These are phyloP conservation scores for Penicillium sclerotigenum DNA, from an alignment of 2,329 filamentous ascomycete genomes.

Conservation along the genomic window DNA sequence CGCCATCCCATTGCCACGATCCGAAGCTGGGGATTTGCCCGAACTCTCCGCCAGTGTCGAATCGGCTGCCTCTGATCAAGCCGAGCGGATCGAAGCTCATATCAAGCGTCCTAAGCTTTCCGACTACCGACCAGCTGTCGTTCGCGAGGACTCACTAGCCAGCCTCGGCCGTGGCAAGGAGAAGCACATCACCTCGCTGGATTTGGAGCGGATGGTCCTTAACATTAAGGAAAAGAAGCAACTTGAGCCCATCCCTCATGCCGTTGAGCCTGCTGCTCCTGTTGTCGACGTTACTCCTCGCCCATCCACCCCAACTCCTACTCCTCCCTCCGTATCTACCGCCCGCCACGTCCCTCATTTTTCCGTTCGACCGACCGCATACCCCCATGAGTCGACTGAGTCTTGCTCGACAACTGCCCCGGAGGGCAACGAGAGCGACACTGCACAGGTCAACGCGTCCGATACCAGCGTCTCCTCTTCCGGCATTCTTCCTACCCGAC, in stretches of 20 bases:
- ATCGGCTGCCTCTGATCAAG: conserved; percentile 66
- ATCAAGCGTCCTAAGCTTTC: conserved; percentile 61
- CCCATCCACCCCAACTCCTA: conserved; percentile 41
- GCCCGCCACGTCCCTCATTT: conserved; percentile 34
- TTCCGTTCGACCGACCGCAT: conserved; percentile 19
- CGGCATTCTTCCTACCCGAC: conserved; percentile 37
- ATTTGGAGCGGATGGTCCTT: conserved; percentile 89
- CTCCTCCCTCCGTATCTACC: conserved; percentile 32
- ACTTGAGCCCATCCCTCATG: conserved; percentile 55
- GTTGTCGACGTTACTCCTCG: conserved; percentile 45
- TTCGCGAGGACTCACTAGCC: conserved; percentile 54
- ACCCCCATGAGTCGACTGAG: conserved; percentile 50
- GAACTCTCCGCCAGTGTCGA: conserved; percentile 76
- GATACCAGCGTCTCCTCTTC: conserved; percentile 62
- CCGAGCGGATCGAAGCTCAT: conserved; percentile 48
- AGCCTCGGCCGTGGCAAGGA: conserved; percentile 71
- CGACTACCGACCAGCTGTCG: conserved; percentile 57
- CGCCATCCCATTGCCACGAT: conserved; percentile 48
- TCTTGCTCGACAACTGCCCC: conserved; percentile 59
- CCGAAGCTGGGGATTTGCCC: conserved; percentile 55
- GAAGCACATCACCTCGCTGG: conserved; percentile 87
- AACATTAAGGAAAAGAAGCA: conserved; percentile 82
- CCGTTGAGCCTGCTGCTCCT: conserved; percentile 40
- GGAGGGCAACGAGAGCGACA: conserved; percentile 46
- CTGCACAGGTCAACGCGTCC: conserved; percentile 45